Percentiles rank a stretch among this genome's conserved stretches.
phyloP scores from a whole-genome alignment of 257 asterid species.

The Solanum bulbocastanum region DNA sequence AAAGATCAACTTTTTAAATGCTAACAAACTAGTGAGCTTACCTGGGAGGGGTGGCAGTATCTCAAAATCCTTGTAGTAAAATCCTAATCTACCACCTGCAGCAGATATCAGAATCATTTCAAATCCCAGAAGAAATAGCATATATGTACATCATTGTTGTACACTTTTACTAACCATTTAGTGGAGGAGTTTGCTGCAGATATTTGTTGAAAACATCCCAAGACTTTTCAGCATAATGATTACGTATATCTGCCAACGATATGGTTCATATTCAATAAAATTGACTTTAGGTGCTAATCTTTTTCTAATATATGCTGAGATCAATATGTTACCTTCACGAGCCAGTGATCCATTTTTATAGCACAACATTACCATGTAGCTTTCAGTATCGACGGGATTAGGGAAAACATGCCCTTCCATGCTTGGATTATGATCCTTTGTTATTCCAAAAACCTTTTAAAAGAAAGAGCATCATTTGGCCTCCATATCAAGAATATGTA shows the following conservation, averaged over 20 bases:
- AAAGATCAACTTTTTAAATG: neutral
- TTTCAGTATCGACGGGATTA: conserved; percentile 72
- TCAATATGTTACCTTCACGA: conserved; percentile 64
- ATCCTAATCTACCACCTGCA: conserved; percentile 84
- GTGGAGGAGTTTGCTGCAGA: conserved; percentile 63
- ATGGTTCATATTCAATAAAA: neutral
- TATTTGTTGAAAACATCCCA: conserved; percentile 68
- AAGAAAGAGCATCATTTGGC: neutral
- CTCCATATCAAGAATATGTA: neutral
- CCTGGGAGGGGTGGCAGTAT: conserved; percentile 94
- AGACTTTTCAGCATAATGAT: conserved; percentile 65
- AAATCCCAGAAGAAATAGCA: neutral
- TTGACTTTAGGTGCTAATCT: neutral
- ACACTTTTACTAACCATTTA: conserved; percentile 45
- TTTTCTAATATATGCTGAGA: neutral
- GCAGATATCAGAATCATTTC: conserved; percentile 1
- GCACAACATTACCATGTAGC: conserved; percentile 93
- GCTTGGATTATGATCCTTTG: conserved; percentile 63
- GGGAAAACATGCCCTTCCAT: conserved; percentile 96
- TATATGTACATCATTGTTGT: neutral
- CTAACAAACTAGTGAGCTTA: conserved; percentile 9
- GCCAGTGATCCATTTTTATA: conserved; percentile 94
- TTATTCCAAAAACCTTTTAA: conserved; percentile 70
- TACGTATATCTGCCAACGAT: conserved; percentile 46
- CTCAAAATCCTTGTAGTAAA: conserved; percentile 89